A percentile compares a stretch with the other conserved stretches of the same genome.
Evolutionary conservation across 2,329 filamentous ascomycete genomes (phyloP).

Genomic region (Sporothrix pseudoabietina): DNA sequence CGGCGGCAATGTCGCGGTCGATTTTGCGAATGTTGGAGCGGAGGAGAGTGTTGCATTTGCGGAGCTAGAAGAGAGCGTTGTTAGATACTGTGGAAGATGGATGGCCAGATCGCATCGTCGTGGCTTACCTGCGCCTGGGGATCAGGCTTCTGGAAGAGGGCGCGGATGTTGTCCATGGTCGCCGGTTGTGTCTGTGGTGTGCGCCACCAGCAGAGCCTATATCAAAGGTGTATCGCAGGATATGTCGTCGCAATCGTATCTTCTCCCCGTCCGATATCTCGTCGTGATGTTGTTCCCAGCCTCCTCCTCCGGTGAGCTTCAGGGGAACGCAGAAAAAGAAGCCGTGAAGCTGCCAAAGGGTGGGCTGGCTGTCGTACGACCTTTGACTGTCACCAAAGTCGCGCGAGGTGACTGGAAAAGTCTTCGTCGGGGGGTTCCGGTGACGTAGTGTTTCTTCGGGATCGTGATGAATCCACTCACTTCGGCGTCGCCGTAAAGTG

Average conservation of each 20-base stretch:
- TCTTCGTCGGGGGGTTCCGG: not conserved
- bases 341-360: not conserved
- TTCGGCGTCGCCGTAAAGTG: constrained; percentile 6
- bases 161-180: constrained; percentile 82
- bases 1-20: constrained; percentile 83
- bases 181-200: not conserved
- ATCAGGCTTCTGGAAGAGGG: constrained; percentile 88
- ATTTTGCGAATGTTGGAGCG: constrained; percentile 89
- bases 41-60: constrained; percentile 92
- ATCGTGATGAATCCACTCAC: not conserved
- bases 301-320: not conserved
- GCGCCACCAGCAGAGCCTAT: not conserved
- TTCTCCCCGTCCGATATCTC: not conserved
- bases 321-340: not conserved
- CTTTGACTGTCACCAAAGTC: not conserved
- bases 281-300: constrained; percentile 4
- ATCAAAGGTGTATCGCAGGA: not conserved
- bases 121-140: constrained; percentile 80
- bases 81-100: not conserved
- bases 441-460: constrained; percentile 6
- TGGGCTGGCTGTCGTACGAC: not conserved
- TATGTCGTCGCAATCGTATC: not conserved
- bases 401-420: too few species aligned
- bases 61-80: constrained; percentile 60
- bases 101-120: not conserved